Conservation (phyloP, 305 asterid genomes). For the Fraxinus nigra region DNA sequence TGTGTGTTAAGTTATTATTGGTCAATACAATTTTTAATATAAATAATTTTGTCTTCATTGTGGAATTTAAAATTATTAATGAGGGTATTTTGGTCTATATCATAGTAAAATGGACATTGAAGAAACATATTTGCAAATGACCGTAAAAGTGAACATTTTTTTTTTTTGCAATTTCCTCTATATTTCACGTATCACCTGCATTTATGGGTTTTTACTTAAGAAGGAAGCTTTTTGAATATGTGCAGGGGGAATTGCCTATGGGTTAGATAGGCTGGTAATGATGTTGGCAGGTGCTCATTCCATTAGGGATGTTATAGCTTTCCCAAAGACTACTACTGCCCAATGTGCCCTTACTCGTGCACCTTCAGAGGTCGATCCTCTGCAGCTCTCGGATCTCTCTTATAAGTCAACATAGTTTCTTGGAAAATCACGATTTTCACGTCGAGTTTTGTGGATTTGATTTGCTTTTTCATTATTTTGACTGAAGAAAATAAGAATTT, state of each 20-base stretch:
- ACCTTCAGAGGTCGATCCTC: slow-evolving; percentile 78
- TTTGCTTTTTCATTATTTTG: background rate
- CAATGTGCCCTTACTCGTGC: slow-evolving; percentile 86
- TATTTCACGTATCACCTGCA: background rate
- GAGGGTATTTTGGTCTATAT: too few species aligned
- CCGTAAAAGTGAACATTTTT: too few species aligned
- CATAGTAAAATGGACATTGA: too few species aligned
- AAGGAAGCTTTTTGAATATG: background rate
- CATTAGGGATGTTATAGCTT: slow-evolving; percentile 91
- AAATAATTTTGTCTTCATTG: too few species aligned
- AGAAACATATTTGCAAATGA: too few species aligned
- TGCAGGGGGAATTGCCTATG: slow-evolving; percentile 92
- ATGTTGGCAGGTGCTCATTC: slow-evolving; percentile 73
- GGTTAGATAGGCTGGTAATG: slow-evolving; percentile 87
- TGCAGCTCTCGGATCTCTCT: slow-evolving; percentile 73
- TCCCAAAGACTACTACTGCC: slow-evolving; percentile 90
- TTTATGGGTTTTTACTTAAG: background rate
- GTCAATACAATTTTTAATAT: too few species aligned
- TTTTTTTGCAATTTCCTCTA: too few species aligned
- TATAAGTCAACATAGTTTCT: slow-evolving; percentile 30
- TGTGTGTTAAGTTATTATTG: too few species aligned
- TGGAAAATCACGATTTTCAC: background rate
- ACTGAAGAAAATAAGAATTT: background rate
- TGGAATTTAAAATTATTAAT: too few species aligned
- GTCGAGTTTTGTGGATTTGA: background rate